Conservation (phyloP, 805 yeast genomes). For the Kodamaea sagamina region DNA sequence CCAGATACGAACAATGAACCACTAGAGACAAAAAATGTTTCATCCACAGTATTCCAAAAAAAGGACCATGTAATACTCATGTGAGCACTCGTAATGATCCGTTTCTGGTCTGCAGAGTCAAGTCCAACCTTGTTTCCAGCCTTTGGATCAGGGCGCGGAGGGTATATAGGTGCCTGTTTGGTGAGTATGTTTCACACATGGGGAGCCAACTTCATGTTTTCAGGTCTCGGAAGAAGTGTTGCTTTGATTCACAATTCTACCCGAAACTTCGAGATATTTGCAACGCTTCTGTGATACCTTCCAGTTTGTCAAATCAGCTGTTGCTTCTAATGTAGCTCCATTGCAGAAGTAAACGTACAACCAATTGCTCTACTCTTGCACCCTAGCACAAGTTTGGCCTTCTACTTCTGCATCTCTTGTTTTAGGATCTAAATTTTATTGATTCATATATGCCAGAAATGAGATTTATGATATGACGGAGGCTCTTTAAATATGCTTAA, state of each 20-base stretch:
- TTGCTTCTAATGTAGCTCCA: slow-evolving; percentile 38
- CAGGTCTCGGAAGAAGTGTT: slow-evolving; percentile 62
- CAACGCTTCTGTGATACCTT: slow-evolving; percentile 68
- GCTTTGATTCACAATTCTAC: slow-evolving; percentile 46
- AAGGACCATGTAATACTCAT: slow-evolving; percentile 44
- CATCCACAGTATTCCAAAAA: slow-evolving; percentile 45
- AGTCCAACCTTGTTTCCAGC: slow-evolving; percentile 85
- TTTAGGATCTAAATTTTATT: no score
- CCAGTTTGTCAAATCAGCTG: slow-evolving; percentile 38
- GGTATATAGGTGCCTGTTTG: slow-evolving; percentile 58
- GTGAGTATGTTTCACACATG: slow-evolving; percentile 43
- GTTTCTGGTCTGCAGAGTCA: slow-evolving; percentile 69
- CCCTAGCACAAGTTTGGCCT: slow-evolving; percentile 11
- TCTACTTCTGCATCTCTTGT: slow-evolving; percentile 40
- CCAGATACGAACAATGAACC: neutral
- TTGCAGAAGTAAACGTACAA: slow-evolving; percentile 12
- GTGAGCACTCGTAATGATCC: slow-evolving; percentile 46
- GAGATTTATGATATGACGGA: no score
- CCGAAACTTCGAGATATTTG: slow-evolving; percentile 84
- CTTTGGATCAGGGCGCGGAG: slow-evolving; percentile 77
- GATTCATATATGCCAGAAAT: no score
- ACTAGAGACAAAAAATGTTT: no score
- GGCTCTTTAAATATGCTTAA: no score
- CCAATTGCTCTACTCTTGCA: slow-evolving; percentile 15
- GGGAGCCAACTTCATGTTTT: slow-evolving; percentile 77